Conservation (phyloP, 148 eudicot species). For the Agrostemma githago region DNA sequence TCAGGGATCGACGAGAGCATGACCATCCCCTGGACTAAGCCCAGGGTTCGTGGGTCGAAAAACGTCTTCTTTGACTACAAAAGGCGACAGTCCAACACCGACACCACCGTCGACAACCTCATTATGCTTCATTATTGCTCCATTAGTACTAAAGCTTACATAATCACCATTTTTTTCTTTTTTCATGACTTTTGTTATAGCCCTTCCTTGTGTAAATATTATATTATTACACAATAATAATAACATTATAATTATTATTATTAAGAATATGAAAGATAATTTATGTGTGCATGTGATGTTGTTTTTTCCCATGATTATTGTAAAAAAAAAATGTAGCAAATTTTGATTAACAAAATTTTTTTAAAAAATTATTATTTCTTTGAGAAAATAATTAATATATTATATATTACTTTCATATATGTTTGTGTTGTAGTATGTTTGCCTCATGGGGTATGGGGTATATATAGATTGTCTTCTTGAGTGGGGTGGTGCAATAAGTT, state of each 20-base stretch:
- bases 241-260: neutral
- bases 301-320: slow-evolving; percentile 2
- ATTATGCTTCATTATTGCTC: neutral
- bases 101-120: neutral
- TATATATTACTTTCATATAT: no score
- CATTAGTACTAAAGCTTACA: neutral
- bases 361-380: no score
- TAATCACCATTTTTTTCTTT: neutral
- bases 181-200: neutral
- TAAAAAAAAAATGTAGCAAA: neutral
- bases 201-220: neutral
- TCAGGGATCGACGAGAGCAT: neutral
- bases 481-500: no score
- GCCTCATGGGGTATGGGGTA: no score
- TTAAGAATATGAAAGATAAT: neutral
- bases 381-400: no score
- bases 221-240: neutral
- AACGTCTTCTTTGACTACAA: neutral
- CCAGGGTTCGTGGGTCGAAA: slow-evolving; percentile 9
- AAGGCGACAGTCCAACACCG: neutral
- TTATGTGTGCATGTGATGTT: neutral
- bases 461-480: no score
- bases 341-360: no score
- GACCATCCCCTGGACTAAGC: slow-evolving; percentile 9
- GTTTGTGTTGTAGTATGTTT: neutral